phyloP scores from a whole-genome alignment of 768 basidiomycete genomes.

The Sporobolomyces phaffii region DNA sequence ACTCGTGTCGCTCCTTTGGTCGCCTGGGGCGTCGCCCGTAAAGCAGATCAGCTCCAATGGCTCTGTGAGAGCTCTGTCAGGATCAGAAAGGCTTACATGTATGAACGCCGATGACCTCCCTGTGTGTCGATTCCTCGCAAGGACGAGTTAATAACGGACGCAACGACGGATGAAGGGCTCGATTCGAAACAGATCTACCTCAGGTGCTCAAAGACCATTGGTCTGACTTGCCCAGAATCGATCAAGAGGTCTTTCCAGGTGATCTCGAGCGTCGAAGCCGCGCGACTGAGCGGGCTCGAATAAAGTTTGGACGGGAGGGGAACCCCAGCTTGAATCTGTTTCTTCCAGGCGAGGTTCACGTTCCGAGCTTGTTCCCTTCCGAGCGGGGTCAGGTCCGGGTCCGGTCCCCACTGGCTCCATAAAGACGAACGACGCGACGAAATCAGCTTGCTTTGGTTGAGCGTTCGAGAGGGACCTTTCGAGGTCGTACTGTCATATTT shows the following conservation, averaged over 20 bases:
- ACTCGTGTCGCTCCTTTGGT: conserved; percentile 38
- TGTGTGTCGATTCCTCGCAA: too few species aligned
- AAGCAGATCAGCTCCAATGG: too few species aligned
- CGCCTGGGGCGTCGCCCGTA: conserved; percentile 34
- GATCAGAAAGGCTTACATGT: conserved; percentile 35
- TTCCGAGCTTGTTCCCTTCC: conserved; percentile 38
- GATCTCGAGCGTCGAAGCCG: conserved; percentile 39
- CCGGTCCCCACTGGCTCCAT: conserved; percentile 43
- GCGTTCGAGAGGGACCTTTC: too few species aligned
- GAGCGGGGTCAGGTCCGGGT: conserved; percentile 38
- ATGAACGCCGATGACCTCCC: conserved; percentile 41
- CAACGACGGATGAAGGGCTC: background rate
- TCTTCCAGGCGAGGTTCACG: conserved; percentile 38
- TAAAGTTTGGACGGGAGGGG: conserved; percentile 42
- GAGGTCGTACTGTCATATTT: conserved; percentile 32
- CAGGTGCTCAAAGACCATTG: conserved; percentile 37
- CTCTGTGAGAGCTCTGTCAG: too few species aligned
- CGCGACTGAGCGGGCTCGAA: conserved; percentile 41
- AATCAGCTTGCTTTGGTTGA: too few species aligned
- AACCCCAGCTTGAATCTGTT: conserved; percentile 4
- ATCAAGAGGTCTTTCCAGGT: conserved; percentile 40
- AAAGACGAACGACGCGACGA: too few species aligned
- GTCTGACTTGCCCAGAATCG: conserved; percentile 9
- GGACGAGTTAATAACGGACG: too few species aligned
- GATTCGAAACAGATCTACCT: conserved; percentile 4